phyloP scores from a whole-genome alignment of 2,329 filamentous ascomycete species.

The Phialophora macrospora region DNA sequence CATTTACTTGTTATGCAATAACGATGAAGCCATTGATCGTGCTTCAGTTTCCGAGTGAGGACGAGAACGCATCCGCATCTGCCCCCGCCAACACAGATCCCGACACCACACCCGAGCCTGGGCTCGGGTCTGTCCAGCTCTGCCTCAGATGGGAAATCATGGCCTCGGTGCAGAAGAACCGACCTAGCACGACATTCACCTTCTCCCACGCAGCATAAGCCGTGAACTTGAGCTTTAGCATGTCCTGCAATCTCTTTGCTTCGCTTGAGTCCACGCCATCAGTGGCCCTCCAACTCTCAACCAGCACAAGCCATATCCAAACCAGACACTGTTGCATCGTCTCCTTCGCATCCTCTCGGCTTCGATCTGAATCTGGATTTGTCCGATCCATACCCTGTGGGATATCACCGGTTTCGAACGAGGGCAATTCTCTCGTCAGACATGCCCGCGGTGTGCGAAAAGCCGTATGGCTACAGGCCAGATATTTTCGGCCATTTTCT shows the following conservation, averaged over 20 bases:
- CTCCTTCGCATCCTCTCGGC: not conserved
- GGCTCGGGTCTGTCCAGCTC: too few species aligned
- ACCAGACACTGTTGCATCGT: slow-evolving; percentile 7
- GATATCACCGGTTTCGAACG: not conserved
- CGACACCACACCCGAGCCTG: too few species aligned
- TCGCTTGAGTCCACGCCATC: not conserved
- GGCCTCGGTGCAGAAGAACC: slow-evolving; percentile 7
- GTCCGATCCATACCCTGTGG: not conserved
- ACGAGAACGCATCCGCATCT: too few species aligned
- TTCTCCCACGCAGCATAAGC: not conserved
- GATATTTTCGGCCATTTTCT: not conserved
- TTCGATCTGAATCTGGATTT: too few species aligned
- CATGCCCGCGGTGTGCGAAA: not conserved
- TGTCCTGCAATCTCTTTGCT: not conserved
- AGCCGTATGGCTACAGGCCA: slow-evolving; percentile 8
- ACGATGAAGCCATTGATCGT: too few species aligned
- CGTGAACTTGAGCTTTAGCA: not conserved
- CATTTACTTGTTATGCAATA: too few species aligned
- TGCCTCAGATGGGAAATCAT: not conserved
- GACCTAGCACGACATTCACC: not conserved
- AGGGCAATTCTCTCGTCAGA: slow-evolving; percentile 3
- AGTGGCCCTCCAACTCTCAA: slow-evolving; percentile 7
- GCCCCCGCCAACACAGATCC: too few species aligned
- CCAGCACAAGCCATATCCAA: slow-evolving; percentile 16
- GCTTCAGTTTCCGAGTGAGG: too few species aligned